Conservation (phyloP, 106 monocot species). For the Phalaenopsis equestris region DNA sequence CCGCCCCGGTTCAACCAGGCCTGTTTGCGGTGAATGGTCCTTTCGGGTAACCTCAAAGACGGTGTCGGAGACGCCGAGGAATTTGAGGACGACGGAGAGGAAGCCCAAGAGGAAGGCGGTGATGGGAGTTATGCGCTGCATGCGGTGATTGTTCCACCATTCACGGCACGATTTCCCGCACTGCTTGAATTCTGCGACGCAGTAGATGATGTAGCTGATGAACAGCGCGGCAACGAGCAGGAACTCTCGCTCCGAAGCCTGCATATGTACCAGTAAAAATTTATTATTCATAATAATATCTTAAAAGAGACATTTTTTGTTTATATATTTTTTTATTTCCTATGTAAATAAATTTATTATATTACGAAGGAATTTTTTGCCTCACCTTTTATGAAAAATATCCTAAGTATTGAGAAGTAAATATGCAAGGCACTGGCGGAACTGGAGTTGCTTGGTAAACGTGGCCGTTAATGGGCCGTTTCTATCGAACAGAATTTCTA, state of each 20-base stretch:
- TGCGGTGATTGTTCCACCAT: constrained; percentile 64
- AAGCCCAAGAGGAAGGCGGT: constrained; percentile 39
- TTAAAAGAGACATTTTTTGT: no score
- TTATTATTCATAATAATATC: no score
- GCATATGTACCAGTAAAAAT: no score
- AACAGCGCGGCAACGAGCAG: constrained; percentile 17
- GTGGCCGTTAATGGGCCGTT: constrained; percentile 13
- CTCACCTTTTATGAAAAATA: no score
- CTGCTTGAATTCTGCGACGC: constrained; percentile 22
- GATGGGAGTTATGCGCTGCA: constrained; percentile 21
- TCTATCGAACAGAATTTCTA: constrained; percentile 13
- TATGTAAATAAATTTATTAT: no score
- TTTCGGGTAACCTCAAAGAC: constrained; percentile 51
- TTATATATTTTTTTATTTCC: no score
- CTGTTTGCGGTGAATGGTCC: constrained; percentile 9
- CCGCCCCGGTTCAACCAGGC: constrained; percentile 8
- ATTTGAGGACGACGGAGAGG: constrained; percentile 29
- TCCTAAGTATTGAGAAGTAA: constrained; percentile 14
- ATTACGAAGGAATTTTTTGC: no score
- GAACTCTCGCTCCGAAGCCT: constrained; percentile 19
- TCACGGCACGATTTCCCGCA: constrained; percentile 23
- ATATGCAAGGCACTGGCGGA: constrained; percentile 40
- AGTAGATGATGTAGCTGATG: constrained; percentile 12
- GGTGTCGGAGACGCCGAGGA: constrained; percentile 38
- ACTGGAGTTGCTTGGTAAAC: constrained; percentile 14